Base-by-base conservation (phyloP, 2,329 filamentous ascomycete genomes). In the Penicillium sp. region DNA sequence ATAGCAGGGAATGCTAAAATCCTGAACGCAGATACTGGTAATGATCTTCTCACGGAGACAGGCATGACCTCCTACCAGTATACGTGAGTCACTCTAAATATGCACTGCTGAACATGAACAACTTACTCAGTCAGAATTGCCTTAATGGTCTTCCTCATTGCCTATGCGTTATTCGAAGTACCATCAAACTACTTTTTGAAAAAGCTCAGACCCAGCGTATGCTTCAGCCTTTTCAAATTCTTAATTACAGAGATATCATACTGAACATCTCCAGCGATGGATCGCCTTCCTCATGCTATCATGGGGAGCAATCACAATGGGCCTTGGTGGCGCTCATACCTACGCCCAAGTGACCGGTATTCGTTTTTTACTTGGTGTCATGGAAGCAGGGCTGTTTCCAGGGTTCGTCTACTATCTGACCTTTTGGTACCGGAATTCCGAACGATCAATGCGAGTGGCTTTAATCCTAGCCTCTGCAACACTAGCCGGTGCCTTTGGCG, bases 41-140 rank as follows among this genome's bases (percentile, higher is more conserved):
- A 89, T 68, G 85, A 88, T 72, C 80, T 90, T 61, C 79, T 88
- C 33, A 76, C 79, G 18, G 80, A 84, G 65, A 86, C 85, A 1
- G 62, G 78, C 59, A 87, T 89, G 82, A 83, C 81, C 1, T 77
- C 81, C 49, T 77, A 81, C 66, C 78, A 88, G 65, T 90, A 85
- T 72, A 82, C 82, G 74, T 77, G 59, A 55, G 71, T 64, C 6
- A 11, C 11, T 22, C 47, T 12, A 22, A 5, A 12, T 4, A 29
- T 45, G 27, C 23, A 15, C 15, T 37, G 20, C 43, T 25, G 23
- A 14, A 20, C 3, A 35, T n/a, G 43, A 12, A 40, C n/a, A 27
- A 14, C 59, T 65, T 9, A 66, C 14, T 25, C 8, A 4, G 12
- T 22, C 43, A 75, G 73, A 14, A 76, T 81, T 51, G 75, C 77